A percentile compares a stretch with the other conserved stretches of the same genome.
Conservation (phyloP, 257 asterid species). For the Solanum rostratum region DNA sequence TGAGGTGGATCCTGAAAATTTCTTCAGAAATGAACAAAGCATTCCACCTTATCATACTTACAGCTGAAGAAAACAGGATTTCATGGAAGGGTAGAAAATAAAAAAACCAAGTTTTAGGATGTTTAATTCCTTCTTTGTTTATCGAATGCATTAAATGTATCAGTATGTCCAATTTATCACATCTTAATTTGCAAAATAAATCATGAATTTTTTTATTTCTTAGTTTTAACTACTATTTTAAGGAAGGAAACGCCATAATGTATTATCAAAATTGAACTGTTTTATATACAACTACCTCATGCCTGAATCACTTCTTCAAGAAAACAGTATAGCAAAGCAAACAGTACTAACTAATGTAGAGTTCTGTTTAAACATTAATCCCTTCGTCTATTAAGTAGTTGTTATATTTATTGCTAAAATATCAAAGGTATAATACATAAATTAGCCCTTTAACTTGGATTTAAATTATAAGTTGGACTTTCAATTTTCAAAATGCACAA, state of each 20-base stretch:
- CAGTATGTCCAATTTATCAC: neutral
- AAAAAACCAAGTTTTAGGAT: too few species aligned
- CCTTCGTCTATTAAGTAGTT: neutral
- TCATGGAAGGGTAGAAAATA: neutral
- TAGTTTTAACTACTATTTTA: neutral
- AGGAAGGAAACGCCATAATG: neutral
- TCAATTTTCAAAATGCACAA: too few species aligned
- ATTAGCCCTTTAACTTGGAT: too few species aligned
- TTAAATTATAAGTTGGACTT: too few species aligned
- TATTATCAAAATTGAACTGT: neutral
- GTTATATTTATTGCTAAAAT: too few species aligned
- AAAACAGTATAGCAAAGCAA: neutral
- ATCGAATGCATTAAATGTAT: neutral
- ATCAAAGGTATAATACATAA: too few species aligned
- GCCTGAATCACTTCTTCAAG: neutral
- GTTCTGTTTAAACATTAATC: neutral
- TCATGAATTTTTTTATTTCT: neutral
- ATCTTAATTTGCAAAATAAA: neutral
- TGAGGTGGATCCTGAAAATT: neutral
- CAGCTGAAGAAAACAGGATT: neutral
- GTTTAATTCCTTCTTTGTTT: neutral
- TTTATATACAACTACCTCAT: neutral
- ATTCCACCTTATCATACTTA: neutral
- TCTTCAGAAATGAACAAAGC: neutral
- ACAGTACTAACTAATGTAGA: neutral